Conservation (phyloP, 139 green algal species). For the Microglena sp. region DNA sequence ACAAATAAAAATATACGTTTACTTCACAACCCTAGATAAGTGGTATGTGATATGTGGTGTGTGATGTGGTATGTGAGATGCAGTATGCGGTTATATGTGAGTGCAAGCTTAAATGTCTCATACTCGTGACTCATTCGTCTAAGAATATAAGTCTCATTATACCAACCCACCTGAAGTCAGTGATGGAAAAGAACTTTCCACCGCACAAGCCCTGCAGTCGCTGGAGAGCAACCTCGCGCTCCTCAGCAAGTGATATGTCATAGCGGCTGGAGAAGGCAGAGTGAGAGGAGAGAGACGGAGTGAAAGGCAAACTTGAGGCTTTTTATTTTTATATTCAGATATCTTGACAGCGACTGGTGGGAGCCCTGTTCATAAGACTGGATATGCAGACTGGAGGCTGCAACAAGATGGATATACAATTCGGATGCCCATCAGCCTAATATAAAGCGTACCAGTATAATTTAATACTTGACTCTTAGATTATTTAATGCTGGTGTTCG, state of each 20-base stretch:
- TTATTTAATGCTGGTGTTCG: not conserved
- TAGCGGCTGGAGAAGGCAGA: conserved; percentile 20
- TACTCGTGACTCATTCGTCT: not conserved
- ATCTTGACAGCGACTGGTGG: not conserved
- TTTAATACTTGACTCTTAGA: not conserved
- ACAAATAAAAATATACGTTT: not conserved
- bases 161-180: conserved; percentile 48
- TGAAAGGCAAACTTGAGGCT: not conserved
- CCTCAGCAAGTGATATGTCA: conserved; percentile 78
- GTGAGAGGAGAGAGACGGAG: not conserved
- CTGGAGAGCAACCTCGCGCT: conserved; percentile 71
- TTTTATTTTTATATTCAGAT: not conserved
- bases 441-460: too few species aligned
- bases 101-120: not conserved
- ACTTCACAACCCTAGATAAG: not conserved
- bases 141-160: too few species aligned
- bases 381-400: not conserved
- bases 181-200: conserved; percentile 63
- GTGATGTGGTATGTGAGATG: too few species aligned
- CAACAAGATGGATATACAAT: too few species aligned
- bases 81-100: not conserved
- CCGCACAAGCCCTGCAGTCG: conserved; percentile 63
- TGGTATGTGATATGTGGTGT: not conserved
- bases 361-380: not conserved
- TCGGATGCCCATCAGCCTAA: too few species aligned